Evolutionary conservation across 768 basidiomycete species (phyloP).

Genomic region (Auricularia heimuer): DNA sequence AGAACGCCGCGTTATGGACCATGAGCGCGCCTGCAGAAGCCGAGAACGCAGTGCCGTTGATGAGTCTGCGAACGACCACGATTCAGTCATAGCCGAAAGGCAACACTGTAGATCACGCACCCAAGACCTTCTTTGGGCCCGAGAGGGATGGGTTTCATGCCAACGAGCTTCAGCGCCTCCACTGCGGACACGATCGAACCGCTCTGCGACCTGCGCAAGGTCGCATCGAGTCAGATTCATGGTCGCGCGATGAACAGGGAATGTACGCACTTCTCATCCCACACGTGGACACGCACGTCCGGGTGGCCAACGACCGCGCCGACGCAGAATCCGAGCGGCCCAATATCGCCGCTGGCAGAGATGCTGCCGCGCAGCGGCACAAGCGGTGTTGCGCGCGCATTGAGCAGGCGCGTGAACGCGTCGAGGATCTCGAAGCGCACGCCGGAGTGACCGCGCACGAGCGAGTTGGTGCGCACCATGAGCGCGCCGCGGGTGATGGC

Average conservation of each 20-base stretch:
- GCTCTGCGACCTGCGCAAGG: background rate
- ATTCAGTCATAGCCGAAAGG: background rate
- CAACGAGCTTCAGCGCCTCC: slow-evolving; percentile 7
- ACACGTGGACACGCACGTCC: slow-evolving; percentile 12
- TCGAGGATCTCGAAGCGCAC: slow-evolving; percentile 17
- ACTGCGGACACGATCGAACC: slow-evolving; percentile 4
- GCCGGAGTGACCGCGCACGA: slow-evolving; percentile 19
- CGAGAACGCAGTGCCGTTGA: slow-evolving; percentile 16
- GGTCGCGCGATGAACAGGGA: no score
- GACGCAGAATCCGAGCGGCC: slow-evolving; percentile 19
- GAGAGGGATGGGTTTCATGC: slow-evolving; percentile 13
- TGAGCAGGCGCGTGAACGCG: slow-evolving; percentile 15
- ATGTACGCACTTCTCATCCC: background rate
- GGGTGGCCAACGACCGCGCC: slow-evolving; percentile 17
- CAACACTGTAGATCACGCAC: background rate
- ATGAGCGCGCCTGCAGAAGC: slow-evolving; percentile 16
- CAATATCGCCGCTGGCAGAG: slow-evolving; percentile 19
- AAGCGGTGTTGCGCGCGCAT: slow-evolving; percentile 16
- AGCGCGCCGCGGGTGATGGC: slow-evolving; percentile 58
- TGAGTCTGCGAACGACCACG: slow-evolving; percentile 2
- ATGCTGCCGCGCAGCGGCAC: slow-evolving; percentile 21
- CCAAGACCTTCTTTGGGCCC: slow-evolving; percentile 21
- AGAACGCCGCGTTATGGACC: slow-evolving; percentile 15
- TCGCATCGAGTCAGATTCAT: background rate
- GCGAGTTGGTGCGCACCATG: slow-evolving; percentile 19